Conservation (phyloP, 768 basidiomycete species). For the Lentinus tigrinus region DNA sequence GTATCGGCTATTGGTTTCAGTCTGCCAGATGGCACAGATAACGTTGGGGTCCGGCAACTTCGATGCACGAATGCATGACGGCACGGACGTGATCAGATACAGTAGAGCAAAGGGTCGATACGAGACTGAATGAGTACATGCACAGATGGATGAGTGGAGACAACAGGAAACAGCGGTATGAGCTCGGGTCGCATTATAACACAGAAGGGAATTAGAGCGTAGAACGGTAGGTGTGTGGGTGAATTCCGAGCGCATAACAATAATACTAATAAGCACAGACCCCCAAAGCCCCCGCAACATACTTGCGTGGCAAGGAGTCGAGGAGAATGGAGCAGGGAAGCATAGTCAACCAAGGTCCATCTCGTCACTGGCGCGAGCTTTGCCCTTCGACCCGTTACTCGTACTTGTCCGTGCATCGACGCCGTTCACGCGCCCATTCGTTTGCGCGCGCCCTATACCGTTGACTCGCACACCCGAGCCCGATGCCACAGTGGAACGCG, state of each 20-base stretch:
- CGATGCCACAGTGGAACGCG: constrained; percentile 18
- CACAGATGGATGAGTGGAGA: no score
- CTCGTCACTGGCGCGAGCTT: constrained; percentile 53
- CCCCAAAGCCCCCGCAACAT: not conserved
- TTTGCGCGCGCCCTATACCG: not conserved
- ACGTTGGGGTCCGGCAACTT: no score
- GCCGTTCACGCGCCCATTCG: not conserved
- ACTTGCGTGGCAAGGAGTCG: not conserved
- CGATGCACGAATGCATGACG: no score
- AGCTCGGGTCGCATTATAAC: not conserved
- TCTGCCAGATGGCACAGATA: no score
- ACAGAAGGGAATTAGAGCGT: not conserved
- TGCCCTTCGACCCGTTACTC: constrained; percentile 38
- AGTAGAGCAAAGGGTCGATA: no score
- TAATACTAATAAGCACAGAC: constrained; percentile 23
- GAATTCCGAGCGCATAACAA: constrained; percentile 16
- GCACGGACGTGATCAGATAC: no score
- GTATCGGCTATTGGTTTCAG: no score
- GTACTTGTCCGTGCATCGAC: constrained; percentile 23
- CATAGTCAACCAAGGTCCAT: constrained; percentile 63
- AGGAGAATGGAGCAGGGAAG: not conserved
- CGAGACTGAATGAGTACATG: no score
- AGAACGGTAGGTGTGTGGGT: not conserved
- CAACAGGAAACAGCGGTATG: not conserved
- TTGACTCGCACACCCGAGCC: not conserved